Base-by-base conservation (phyloP, 495 filamentous ascomycete genomes). In the Aspergillus egyptiacus region DNA sequence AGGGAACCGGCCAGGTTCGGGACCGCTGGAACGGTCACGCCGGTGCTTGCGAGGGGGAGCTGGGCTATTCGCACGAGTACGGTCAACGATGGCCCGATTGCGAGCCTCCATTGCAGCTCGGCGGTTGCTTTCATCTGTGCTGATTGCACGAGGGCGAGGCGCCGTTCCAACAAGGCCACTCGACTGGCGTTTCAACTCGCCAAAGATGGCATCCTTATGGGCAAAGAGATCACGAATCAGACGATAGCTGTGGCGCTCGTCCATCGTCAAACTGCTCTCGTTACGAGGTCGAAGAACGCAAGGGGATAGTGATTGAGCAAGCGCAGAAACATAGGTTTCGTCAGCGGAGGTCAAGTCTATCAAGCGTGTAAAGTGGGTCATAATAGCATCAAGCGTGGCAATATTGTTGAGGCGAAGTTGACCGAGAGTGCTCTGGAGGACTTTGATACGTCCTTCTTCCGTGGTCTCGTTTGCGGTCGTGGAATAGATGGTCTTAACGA, bases 271-370 rank as follows among this genome's bases (percentile, higher is more conserved):
- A 31, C 85, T 89, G 28, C 80, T 94, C 54, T 97, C 89, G 9
- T 74, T 75, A 45, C 85, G 84, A 13, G 93, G 93, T 10, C 94
- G 86, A 15, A 99, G 78, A 55, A 99, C 79, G 54, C 89, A 96
- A 22, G 89, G 84, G 0, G 94, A 81, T 14, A 99, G 75, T n/a
- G 69, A 68, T 43, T 83, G 83, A 4, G 91, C 87, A 22, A 99
- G 77, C 23, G 83, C 70, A 39, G 84, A 60, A 48, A 96, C 68
- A 63, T 89, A 97, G 40, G 82, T 71, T 65, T 97, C 93, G 52
- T 95, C 91, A 38, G 93, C 93, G 28, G 90, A 96, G 5, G 93
- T 99, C 47, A 97, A 76, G 56, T 99, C 94, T 63, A 99, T 91
- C 53, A 99, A 73, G 50, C 94, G 87, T 11, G 93, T 95, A 65